These are phyloP conservation scores for Carnegiea gigantea DNA, from an alignment of 179 eudicot genomes.

Conservation along the genomic window DNA sequence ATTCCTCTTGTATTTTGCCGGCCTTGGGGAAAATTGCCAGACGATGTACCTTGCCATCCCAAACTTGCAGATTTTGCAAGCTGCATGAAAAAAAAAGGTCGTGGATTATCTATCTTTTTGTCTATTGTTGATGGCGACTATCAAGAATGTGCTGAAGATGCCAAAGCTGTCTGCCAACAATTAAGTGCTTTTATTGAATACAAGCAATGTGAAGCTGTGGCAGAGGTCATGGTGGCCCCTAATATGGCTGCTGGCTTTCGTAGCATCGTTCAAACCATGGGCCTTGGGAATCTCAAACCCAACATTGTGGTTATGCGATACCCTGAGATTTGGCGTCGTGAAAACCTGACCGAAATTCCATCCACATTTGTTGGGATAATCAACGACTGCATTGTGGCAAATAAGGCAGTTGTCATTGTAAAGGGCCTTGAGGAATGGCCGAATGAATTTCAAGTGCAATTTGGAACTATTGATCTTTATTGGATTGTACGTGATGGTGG, in stretches of 20 bases:
- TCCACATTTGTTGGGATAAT: conserved; percentile 93
- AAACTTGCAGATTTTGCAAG: conserved; percentile 99
- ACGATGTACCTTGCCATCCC: conserved; percentile 97
- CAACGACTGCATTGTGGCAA: conserved; percentile 94
- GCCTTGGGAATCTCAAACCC: conserved; percentile 98
- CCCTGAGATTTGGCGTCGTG: conserved; percentile 99
- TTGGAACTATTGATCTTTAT: conserved; percentile 90
- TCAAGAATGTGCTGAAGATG: conserved; percentile 87
- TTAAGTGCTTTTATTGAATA: conserved; percentile 83
- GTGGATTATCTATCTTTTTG: conserved; percentile 96
- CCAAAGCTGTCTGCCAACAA: conserved; percentile 73
- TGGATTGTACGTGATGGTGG: conserved; percentile 99
- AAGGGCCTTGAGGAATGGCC: conserved; percentile 99
- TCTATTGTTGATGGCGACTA: conserved; percentile 94
- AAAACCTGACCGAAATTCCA: conserved; percentile 83
- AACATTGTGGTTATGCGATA: conserved; percentile 92
- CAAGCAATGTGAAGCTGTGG: conserved; percentile 95
- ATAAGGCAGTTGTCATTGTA: conserved; percentile 94
- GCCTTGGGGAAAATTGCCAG: conserved; percentile 99
- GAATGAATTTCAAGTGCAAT: conserved; percentile 83
- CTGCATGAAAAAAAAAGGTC: conserved; percentile 97
- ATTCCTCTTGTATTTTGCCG: conserved; percentile 95
- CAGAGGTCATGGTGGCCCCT: conserved; percentile 95
- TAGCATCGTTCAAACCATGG: conserved; percentile 89
- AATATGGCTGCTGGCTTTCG: conserved; percentile 90